phyloP scores from a whole-genome alignment of 331 rosid species.

The Dryas integrifolia region DNA sequence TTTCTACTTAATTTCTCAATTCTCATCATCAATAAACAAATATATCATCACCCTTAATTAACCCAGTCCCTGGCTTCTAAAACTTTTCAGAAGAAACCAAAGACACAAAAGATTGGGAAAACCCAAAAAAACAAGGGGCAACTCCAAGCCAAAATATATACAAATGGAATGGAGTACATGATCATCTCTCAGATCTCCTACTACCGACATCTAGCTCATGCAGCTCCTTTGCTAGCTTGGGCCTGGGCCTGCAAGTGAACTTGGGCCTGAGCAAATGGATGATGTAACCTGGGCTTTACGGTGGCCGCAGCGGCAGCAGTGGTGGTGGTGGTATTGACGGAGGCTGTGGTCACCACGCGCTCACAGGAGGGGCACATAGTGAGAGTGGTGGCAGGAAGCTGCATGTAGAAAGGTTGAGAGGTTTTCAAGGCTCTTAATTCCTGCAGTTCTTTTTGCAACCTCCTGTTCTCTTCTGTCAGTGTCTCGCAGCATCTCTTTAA shows the following conservation, averaged over 20 bases:
- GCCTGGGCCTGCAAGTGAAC: slow-evolving; percentile 30
- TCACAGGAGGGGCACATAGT: slow-evolving; percentile 98
- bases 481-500: slow-evolving; percentile 88
- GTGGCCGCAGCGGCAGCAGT: slow-evolving; percentile 1
- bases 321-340: slow-evolving; percentile 19
- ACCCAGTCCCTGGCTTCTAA: not conserved
- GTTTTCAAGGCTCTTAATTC: slow-evolving; percentile 86
- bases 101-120: slow-evolving; percentile 19
- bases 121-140: not conserved
- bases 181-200: not conserved
- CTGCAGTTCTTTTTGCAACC: slow-evolving; percentile 88
- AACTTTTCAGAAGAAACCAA: not conserved
- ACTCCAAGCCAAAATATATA: slow-evolving; percentile 31
- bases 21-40: slow-evolving; percentile 15
- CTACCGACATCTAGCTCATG: slow-evolving; percentile 9
- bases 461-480: slow-evolving; percentile 84
- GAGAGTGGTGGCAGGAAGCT: slow-evolving; percentile 94
- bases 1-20: not conserved
- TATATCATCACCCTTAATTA: slow-evolving; percentile 11
- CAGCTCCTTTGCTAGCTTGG: slow-evolving; percentile 36
- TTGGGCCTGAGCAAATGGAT: slow-evolving; percentile 26
- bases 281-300: slow-evolving; percentile 22
- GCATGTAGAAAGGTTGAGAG: slow-evolving; percentile 83
- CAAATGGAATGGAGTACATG: slow-evolving; percentile 12
- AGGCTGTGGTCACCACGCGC: slow-evolving; percentile 60